Conservation (phyloP, 345 rosid species). For the Stellera chamaejasme region DNA sequence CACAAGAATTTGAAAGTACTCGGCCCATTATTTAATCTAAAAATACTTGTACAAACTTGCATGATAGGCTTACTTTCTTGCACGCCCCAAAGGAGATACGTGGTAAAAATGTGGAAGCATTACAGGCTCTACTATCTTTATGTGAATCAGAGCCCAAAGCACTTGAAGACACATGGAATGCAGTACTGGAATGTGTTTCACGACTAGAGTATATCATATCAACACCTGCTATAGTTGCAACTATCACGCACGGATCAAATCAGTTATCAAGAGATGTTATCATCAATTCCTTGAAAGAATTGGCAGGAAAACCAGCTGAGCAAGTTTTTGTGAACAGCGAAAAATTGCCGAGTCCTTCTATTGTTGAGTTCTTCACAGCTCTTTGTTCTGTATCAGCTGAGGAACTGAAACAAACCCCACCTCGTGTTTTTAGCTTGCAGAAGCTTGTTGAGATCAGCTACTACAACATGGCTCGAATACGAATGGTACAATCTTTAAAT, state of each 20-base stretch:
- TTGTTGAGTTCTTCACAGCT: conserved; percentile 96
- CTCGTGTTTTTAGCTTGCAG: conserved; percentile 98
- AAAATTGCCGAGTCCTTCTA: conserved; percentile 82
- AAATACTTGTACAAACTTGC: conserved; percentile 4
- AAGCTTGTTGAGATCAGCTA: conserved; percentile 99
- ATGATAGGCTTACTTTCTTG: conserved; percentile 88
- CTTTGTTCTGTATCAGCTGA: conserved; percentile 96
- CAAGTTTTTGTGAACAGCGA: conserved; percentile 90
- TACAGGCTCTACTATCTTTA: conserved; percentile 70
- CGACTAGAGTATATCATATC: conserved; percentile 89
- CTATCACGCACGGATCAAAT: conserved; percentile 96
- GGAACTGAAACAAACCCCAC: conserved; percentile 93
- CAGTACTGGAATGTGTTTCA: conserved; percentile 94
- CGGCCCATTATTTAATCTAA: not conserved
- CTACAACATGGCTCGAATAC: conserved; percentile 95
- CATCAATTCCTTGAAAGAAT: conserved; percentile 77
- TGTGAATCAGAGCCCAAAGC: conserved; percentile 68
- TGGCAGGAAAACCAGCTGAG: conserved; percentile 93
- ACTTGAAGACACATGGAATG: conserved; percentile 99
- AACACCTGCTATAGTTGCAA: conserved; percentile 85
- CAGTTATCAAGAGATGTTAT: conserved; percentile 97
- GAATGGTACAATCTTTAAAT: conserved; percentile 57
- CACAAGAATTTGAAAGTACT: not conserved
- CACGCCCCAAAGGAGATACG: conserved; percentile 98
- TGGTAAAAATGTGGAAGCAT: conserved; percentile 94